Base-by-base conservation (phyloP, 2,329 filamentous ascomycete genomes). In the Botrytis galanthina region DNA sequence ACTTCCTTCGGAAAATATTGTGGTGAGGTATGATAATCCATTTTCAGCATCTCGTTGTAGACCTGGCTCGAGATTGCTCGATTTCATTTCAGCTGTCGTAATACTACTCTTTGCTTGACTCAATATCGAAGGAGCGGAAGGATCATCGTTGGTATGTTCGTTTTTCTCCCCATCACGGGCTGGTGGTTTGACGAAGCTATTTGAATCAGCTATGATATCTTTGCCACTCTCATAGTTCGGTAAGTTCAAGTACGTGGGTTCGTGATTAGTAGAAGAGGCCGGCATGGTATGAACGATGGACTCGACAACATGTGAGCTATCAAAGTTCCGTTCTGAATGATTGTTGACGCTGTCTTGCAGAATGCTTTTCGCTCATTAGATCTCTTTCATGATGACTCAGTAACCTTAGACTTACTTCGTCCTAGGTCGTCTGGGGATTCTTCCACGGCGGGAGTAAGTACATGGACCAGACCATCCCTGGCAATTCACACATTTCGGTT, bases 401-500 rank as follows among this genome's bases (percentile, higher is more conserved):
- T 20, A 44, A 63, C 46, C 22, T 57, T 39, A 3, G n/a, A 70
- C 63, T 60, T 69, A 73, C 70, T 72, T 75, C 22, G 68, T 54
- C 26, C 68, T 35, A 29, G 74, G 35, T 54, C 73, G 35, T 71
- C 73, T 73, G 44, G 37, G 42, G 29, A 72, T 68, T 44, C 64
- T 70, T 29, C 72, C 75, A 69, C 75, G 70, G 37, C 74, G 63
- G 26, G 74, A 75, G 48, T 76, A 76, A 48, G 68, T 63, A 35
- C 75, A 76, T 51, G 70, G 48, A 20, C 74, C 73, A 39, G 54
- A 63, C 57, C 66, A 70, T 26, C 39, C 48, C 26, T 59, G 61
- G 44, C 74, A 76, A 32, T 74, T 74, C 35, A 48, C 37, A 71
- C 75, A 76, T 46, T 61, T 48, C 4, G 74, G 73, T 22, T 73